Evolutionary conservation across 2,329 filamentous ascomycete genomes (phyloP).

Genomic region (Penicillium sp.): DNA sequence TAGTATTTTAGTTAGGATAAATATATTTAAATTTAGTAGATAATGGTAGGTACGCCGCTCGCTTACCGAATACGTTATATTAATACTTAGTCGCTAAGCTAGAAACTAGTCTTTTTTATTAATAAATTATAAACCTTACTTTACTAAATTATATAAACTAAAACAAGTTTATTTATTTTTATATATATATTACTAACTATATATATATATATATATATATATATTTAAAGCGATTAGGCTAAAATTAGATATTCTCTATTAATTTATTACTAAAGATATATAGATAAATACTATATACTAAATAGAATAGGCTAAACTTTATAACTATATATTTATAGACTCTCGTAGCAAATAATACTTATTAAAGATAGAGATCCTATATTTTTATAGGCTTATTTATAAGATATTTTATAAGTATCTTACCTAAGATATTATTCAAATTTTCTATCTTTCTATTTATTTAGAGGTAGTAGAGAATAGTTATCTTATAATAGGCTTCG

Average conservation of each 20-base stretch:
- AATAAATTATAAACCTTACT: conserved; percentile 1
- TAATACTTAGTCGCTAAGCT: conserved; percentile 1
- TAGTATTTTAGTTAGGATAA: too few relatives aligned
- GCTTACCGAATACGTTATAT: too few relatives aligned
- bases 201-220: too few relatives aligned
- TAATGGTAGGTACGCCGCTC: too few relatives aligned
- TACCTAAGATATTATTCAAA: conserved; percentile 3
- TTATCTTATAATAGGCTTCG: background rate
- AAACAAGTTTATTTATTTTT: background rate
- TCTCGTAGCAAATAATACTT: conserved; percentile 2
- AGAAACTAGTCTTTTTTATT: conserved; percentile 10
- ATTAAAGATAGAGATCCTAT: conserved; percentile 6
- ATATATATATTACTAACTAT: background rate
- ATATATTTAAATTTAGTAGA: too few relatives aligned
- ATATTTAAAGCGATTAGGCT: background rate
- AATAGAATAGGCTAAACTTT: background rate
- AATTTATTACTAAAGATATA: too few relatives aligned
- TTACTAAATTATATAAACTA: background rate
- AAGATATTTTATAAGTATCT: conserved; percentile 7
- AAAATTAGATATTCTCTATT: background rate
- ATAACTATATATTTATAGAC: background rate
- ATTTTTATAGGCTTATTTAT: conserved; percentile 4
- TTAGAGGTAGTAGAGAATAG: conserved; percentile 1
- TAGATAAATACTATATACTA: background rate
- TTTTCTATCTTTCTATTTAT: conserved; percentile 10